These are phyloP conservation scores for Geranium brycei DNA, from an alignment of 345 rosid species.

Conservation along the genomic window DNA sequence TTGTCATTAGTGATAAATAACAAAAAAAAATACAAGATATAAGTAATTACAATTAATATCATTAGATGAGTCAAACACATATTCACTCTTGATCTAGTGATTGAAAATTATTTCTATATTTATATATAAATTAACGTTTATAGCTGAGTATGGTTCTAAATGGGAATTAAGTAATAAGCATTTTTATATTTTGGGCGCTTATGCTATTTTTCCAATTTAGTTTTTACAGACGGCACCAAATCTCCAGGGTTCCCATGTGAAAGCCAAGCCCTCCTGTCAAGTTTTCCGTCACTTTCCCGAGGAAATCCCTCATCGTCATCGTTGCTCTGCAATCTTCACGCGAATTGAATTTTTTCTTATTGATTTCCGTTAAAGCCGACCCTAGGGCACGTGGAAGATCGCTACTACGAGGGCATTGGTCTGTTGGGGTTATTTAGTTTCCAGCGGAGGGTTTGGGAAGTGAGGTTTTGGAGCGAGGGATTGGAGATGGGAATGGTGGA, in stretches of 20 bases:
- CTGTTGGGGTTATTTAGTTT: neutral
- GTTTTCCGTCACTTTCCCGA: neutral
- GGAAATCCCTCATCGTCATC: neutral
- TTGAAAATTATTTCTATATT: too few species aligned
- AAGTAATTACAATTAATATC: too few species aligned
- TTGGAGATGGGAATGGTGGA: conserved; percentile 53
- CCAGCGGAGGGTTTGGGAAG: neutral
- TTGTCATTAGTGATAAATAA: too few species aligned
- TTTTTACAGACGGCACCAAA: neutral
- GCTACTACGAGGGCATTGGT: neutral
- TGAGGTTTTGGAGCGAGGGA: neutral
- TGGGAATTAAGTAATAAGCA: too few species aligned
- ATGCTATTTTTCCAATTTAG: too few species aligned
- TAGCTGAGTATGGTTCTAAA: too few species aligned
- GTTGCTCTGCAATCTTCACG: neutral
- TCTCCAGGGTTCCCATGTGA: neutral
- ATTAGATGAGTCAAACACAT: too few species aligned
- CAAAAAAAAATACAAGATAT: too few species aligned
- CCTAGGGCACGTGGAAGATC: neutral
- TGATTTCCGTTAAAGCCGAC: too few species aligned
- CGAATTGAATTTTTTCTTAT: neutral
- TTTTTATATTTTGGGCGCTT: too few species aligned
- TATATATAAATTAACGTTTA: too few species aligned
- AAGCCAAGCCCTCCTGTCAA: neutral
- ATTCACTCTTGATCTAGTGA: too few species aligned